Evolutionary conservation across 495 filamentous ascomycete species (phyloP).

Genomic region (Aspergillus nidulans): DNA sequence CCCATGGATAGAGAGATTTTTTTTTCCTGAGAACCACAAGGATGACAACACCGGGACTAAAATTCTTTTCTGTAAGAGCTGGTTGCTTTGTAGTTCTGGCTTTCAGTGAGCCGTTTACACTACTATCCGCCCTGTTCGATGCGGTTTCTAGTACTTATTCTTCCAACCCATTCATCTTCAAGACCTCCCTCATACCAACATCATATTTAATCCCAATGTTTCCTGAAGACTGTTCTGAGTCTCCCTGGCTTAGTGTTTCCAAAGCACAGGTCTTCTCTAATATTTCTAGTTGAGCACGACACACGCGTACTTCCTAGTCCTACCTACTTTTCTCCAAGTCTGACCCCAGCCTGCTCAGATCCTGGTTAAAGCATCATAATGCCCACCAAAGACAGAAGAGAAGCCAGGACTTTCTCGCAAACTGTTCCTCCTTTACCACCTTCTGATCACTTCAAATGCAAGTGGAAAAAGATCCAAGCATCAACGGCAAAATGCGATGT

Average conservation of each 20-base stretch:
- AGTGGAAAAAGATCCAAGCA: conserved; percentile 29
- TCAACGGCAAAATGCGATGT: conserved; percentile 51
- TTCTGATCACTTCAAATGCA: neutral
- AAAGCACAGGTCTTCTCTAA: no score
- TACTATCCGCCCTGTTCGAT: neutral
- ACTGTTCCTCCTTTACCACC: neutral
- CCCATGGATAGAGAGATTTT: neutral
- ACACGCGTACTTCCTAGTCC: no score
- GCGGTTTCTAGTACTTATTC: no score
- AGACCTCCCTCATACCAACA: no score
- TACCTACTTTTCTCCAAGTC: no score
- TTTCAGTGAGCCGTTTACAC: neutral
- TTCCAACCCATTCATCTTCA: no score
- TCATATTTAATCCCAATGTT: no score
- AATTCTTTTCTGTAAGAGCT: neutral
- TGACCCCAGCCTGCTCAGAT: no score
- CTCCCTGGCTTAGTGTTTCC: no score
- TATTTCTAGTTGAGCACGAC: no score
- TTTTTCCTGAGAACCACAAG: neutral
- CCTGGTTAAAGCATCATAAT: no score
- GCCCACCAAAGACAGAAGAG: neutral
- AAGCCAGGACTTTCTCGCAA: neutral
- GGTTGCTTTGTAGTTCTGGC: neutral
- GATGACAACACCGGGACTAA: neutral
- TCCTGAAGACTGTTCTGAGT: no score